These are phyloP conservation scores for Tetradesmus obliquus DNA, from an alignment of 139 green algal species.

Conservation along the genomic window DNA sequence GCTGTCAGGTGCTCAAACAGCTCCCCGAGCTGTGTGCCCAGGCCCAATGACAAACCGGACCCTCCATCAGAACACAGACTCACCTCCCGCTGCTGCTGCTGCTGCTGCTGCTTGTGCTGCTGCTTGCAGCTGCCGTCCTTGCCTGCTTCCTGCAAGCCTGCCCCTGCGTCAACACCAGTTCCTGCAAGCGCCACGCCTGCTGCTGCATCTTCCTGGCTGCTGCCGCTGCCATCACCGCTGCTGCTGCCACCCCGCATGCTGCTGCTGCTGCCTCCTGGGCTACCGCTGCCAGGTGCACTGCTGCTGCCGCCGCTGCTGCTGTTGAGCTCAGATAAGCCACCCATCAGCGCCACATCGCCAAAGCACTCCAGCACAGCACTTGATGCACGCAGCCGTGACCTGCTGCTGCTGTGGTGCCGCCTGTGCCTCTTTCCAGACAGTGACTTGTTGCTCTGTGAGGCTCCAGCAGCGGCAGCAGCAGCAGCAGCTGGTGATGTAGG, in stretches of 20 bases:
- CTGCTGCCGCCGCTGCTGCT: not conserved
- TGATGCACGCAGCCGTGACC: not conserved
- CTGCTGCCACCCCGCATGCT: not conserved
- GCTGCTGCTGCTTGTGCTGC: conserved; percentile 9
- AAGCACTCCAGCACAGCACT: conserved; percentile 30
- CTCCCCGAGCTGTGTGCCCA: conserved; percentile 1
- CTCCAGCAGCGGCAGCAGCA: not conserved
- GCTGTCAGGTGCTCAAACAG: not conserved
- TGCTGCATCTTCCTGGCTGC: not conserved
- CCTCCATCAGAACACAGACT: not conserved
- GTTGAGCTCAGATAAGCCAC: not conserved
- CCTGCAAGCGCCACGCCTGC: not conserved
- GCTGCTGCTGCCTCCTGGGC: not conserved
- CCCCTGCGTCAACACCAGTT: not conserved
- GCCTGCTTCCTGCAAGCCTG: not conserved
- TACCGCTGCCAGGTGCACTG: not conserved
- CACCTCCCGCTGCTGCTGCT: not conserved
- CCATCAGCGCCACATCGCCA: not conserved
- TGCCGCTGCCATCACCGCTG: not conserved
- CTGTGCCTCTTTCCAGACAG: not conserved
- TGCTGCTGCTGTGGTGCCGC: not conserved
- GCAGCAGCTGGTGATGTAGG: not conserved
- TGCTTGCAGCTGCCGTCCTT: not conserved
- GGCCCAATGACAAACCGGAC: not conserved
- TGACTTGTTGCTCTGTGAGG: not conserved